Evolutionary conservation across 805 yeast species (phyloP), one percentile per base, ranked within the genome.

Genomic region (Isabelozyma pseudorhagii): DNA sequence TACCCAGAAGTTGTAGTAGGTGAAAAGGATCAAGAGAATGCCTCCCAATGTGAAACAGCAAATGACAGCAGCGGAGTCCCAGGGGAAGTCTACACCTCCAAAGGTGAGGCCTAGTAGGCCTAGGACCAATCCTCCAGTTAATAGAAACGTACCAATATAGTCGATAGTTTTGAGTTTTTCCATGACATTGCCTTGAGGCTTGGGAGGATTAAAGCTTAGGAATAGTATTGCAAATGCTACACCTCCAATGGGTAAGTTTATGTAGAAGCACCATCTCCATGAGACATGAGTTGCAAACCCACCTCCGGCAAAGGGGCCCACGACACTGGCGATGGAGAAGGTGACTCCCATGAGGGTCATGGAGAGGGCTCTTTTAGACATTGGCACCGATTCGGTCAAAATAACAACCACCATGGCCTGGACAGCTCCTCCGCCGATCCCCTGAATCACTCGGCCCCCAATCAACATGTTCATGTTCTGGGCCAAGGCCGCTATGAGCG

Each of bases 241-340:
- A 1, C 85, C 89, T 14, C 88, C 87, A 36, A 84, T 64, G 3
- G 90, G 89, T 38, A 87, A 62, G 62, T 85, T 86, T 53, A 87
- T 73, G 65, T 81, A 87, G 61, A 85, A 87, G 57, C 89, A 82
- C 89, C 91, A 85, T 58, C 91, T 72, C 91, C 91, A 86, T n/a
- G 80, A 67, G 4, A 75, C 81, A 46, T 77, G 68, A 2, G 80
- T 66, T 1, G 87, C 75, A 49, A 86, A 78, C 0, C 82, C 84
- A 29, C 90, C 90, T 11, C 89, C 90, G 21, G 85, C 60, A 39
- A 83, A 67, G 0, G 91, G 90, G 1, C 90, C 90, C 18, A 74
- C 54, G 8, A 80, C 82, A 8, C 80, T 72, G 0, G 85, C 78
- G 2, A 78, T 64, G 0, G 80, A 77, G 56, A 75, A 82, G 0